These are phyloP conservation scores for Sophora flavescens DNA, from an alignment of 306 rosid species.

Conservation along the genomic window DNA sequence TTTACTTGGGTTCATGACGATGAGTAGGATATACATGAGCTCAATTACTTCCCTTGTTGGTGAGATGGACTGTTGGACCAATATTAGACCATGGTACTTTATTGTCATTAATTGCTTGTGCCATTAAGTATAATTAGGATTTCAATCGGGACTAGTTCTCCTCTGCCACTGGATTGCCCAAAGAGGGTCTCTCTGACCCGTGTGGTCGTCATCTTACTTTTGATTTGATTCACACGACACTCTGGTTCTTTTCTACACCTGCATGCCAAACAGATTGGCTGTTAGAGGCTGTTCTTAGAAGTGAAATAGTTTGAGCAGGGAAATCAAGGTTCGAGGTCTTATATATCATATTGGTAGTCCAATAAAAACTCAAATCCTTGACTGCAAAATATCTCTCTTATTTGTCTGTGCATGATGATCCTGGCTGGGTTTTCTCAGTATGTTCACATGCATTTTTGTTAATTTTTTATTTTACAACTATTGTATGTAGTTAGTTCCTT, in stretches of 20 bases:
- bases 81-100: neutral
- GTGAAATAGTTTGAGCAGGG: constrained; percentile 23
- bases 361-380: no score
- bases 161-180: neutral
- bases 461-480: no score
- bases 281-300: neutral
- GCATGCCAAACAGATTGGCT: neutral
- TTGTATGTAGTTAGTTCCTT: no score
- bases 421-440: no score
- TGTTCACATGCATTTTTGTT: no score
- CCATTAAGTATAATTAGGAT: constrained; percentile 3
- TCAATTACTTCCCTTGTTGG: neutral
- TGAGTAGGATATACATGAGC: neutral
- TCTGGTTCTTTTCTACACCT: constrained; percentile 15
- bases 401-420: no score
- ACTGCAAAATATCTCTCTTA: no score
- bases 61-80: neutral
- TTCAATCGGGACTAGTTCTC: neutral
- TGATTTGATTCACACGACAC: neutral
- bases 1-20: neutral
- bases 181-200: constrained; percentile 5
- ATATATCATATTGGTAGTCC: neutral
- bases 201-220: neutral
- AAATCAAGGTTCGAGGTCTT: constrained; percentile 25
- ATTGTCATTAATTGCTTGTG: neutral